Evolutionary conservation across 108 stramenopile species (phyloP).

Genomic region (Discostella stelligeroides): DNA sequence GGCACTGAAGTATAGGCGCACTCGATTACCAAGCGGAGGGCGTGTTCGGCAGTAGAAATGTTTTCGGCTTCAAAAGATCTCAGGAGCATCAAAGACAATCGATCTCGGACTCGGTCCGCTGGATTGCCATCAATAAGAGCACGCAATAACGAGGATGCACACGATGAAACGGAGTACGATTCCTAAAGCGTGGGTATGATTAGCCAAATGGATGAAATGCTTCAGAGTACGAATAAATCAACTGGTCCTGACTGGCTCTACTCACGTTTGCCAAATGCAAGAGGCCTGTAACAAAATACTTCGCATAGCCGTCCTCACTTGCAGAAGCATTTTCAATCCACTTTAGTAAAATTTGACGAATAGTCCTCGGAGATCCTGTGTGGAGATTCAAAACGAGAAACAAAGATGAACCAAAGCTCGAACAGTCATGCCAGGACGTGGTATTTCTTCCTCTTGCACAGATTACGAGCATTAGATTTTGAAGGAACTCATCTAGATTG

Average conservation of each 20-base stretch:
- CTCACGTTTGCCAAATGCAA: constrained; percentile 42
- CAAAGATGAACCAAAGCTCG: constrained; percentile 30
- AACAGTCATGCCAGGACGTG: not conserved
- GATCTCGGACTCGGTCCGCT: constrained; percentile 32
- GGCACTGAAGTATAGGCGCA: not conserved
- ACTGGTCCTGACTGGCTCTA: not conserved
- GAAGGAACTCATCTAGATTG: constrained; percentile 34
- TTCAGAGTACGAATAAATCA: not conserved
- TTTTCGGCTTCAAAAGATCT: constrained; percentile 29
- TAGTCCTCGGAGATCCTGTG: constrained; percentile 23
- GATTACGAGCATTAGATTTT: constrained; percentile 10
- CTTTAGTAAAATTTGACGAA: constrained; percentile 35
- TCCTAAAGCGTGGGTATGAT: constrained; percentile 10
- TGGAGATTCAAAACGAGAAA: constrained; percentile 40
- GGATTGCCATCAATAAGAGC: constrained; percentile 44
- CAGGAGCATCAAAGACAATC: constrained; percentile 34
- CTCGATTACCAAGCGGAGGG: constrained; percentile 26
- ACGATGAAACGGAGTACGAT: constrained; percentile 37
- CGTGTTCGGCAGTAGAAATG: constrained; percentile 20
- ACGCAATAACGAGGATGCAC: constrained; percentile 42
- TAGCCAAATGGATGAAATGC: not conserved
- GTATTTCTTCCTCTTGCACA: constrained; percentile 10
- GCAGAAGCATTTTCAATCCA: constrained; percentile 11
- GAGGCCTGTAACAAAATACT: constrained; percentile 32
- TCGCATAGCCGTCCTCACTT: not conserved